Evolutionary conservation across 2,329 filamentous ascomycete species (phyloP).

Genomic region (Aspergillus spinulosporus): DNA sequence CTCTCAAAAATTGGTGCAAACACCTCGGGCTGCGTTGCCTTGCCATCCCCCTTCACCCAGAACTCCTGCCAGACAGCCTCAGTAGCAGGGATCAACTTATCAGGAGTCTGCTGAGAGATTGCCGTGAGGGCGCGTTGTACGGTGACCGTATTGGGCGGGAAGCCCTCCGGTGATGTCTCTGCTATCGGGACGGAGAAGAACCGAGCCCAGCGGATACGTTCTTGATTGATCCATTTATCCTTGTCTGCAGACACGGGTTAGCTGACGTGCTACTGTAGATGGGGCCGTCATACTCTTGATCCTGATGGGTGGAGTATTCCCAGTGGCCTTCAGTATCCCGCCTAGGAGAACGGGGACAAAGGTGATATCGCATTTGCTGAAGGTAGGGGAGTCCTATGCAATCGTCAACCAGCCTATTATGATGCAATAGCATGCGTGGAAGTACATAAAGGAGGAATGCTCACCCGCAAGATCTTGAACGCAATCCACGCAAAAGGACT

Average conservation of each 20-base stretch:
- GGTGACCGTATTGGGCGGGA: conserved; percentile 55
- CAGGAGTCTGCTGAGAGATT: conserved; percentile 46
- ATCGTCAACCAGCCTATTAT: neutral
- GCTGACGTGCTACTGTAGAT: neutral
- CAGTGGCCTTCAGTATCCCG: conserved; percentile 59
- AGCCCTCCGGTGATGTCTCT: conserved; percentile 47
- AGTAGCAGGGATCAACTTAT: conserved; percentile 44
- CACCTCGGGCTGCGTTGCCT: conserved; percentile 48
- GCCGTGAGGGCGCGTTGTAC: conserved; percentile 55
- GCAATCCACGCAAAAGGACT: conserved; percentile 63
- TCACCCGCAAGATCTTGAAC: conserved; percentile 56
- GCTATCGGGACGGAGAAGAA: conserved; percentile 57
- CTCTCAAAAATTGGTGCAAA: conserved; percentile 47
- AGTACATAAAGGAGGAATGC: conserved; percentile 23
- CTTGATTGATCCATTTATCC: conserved; percentile 55
- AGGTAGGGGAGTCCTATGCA: conserved; percentile 55
- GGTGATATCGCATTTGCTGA: conserved; percentile 55
- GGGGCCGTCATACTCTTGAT: conserved; percentile 53
- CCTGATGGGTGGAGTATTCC: conserved; percentile 55
- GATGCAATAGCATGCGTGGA: neutral
- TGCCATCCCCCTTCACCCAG: conserved; percentile 51
- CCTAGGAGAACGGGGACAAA: conserved; percentile 62
- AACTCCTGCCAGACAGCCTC: conserved; percentile 52
- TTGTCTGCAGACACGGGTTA: conserved; percentile 50
- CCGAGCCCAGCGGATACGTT: conserved; percentile 56